Conservation (phyloP, 2,329 filamentous ascomycete species). For the Phoma sp. region DNA sequence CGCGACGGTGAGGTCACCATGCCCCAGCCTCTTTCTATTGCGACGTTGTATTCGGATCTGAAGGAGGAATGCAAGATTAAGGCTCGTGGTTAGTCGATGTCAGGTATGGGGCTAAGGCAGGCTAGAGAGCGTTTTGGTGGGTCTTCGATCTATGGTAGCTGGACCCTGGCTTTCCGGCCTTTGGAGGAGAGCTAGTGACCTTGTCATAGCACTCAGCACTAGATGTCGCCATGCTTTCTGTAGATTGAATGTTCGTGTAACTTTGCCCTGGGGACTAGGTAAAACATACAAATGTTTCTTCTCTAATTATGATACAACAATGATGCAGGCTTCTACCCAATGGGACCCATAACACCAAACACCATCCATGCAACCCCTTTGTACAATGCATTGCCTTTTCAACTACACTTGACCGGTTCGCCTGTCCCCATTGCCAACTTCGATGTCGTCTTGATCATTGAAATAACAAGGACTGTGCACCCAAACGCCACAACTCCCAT, state of each 20-base stretch:
- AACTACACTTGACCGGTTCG: conserved; percentile 35
- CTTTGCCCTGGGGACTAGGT: too few relatives aligned
- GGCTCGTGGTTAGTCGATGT: neutral
- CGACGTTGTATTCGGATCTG: neutral
- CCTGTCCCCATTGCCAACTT: conserved; percentile 35
- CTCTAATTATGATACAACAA: neutral
- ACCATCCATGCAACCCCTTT: conserved; percentile 11
- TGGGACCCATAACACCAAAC: conserved; percentile 1
- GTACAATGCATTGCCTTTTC: conserved; percentile 6
- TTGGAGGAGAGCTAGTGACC: conserved; percentile 27
- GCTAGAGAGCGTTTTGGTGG: conserved; percentile 20
- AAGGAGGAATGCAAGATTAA: neutral
- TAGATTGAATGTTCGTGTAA: too few relatives aligned
- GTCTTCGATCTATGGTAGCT: conserved; percentile 7
- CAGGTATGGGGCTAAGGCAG: neutral
- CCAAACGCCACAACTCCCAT: conserved; percentile 80
- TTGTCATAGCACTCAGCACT: conserved; percentile 5
- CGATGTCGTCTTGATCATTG: conserved; percentile 39
- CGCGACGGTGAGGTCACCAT: conserved; percentile 24
- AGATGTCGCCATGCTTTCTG: too few relatives aligned
- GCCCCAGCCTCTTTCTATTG: neutral
- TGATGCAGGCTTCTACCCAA: neutral
- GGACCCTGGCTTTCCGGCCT: conserved; percentile 20
- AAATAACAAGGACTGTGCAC: conserved; percentile 76
- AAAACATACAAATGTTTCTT: neutral